Base-by-base conservation (phyloP, 1,284 basidiomycete genomes). In the Ceraceosorus bombacis region DNA sequence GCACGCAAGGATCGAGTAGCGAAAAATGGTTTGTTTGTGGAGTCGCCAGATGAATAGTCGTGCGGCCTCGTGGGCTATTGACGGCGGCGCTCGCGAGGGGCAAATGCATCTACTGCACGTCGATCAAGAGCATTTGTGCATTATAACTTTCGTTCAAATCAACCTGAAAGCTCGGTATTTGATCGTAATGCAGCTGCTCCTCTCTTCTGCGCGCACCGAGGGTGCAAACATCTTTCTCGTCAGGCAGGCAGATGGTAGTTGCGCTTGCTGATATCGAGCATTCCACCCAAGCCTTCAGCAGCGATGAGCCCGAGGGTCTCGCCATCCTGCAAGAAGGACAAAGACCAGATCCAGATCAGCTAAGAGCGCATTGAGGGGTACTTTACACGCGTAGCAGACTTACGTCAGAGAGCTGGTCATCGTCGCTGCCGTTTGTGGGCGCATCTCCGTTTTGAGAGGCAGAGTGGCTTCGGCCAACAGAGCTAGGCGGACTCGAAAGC, bases 201-300 rank as follows among this genome's bases (percentile, higher is more conserved):
- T 27, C 27, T 27, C 27, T 27, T 27, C 3, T 27, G 27, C 27
- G 27, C 27, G 27, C 27, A 27, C 27, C 27, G 27, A 27, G 27
- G 27, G 27, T 27, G 27, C 27, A 27, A 3, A 27, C 3, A 1
- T 1, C 27, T 27, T 3, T 3, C 27, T 27, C 27, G 3, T 27
- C 27, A 27, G 27, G 27, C 27, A 53, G 27, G 43, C 27, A 53
- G 6, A 40, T 6, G 27, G 43, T 39, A 6, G 27, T 13, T 6
- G 5, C 36, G 41, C 36, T 52, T 39, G 51, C 10, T 27, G 51
- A 10, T 27, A 17, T 13, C 51, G 17, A 57, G 41, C 49, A 48
- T 49, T 39, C 61, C 61, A 38, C 61, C 61, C 6, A 63, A 38
- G 5, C 61, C 61, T 48, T 61, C 58, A 13, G 61, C 61, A 4